phyloP scores from a whole-genome alignment of 805 yeast species.

The Candida odintsovae region DNA sequence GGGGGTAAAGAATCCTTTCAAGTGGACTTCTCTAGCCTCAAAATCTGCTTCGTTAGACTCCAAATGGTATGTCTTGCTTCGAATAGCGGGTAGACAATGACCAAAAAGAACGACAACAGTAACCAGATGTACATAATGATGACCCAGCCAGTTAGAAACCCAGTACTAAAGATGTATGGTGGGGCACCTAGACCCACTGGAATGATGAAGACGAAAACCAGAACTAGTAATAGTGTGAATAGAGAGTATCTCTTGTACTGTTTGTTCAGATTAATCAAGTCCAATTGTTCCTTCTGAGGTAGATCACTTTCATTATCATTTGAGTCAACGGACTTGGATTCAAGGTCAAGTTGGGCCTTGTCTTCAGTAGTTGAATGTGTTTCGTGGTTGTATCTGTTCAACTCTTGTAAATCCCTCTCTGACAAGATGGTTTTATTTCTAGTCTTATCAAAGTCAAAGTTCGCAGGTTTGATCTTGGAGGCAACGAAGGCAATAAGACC shows the following conservation, averaged over 20 bases:
- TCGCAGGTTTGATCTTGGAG: constrained; percentile 33
- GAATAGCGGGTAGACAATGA: constrained; percentile 26
- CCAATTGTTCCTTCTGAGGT: constrained; percentile 23
- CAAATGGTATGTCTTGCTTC: constrained; percentile 20
- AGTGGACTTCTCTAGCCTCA: neutral
- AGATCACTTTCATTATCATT: constrained; percentile 15
- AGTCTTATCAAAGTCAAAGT: constrained; percentile 31
- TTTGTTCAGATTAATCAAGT: constrained; percentile 21
- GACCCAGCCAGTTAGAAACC: constrained; percentile 28
- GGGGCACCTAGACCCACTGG: constrained; percentile 31
- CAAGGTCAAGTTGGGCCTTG: constrained; percentile 1
- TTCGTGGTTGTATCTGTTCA: neutral
- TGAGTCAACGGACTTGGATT: neutral
- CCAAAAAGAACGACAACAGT: constrained; percentile 27
- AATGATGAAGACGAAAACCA: constrained; percentile 25
- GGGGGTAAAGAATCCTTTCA: neutral
- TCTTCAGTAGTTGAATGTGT: neutral
- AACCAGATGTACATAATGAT: constrained; percentile 31
- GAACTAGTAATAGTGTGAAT: constrained; percentile 19
- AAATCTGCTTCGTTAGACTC: constrained; percentile 1
- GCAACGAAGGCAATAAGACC: constrained; percentile 28
- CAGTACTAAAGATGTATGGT: constrained; percentile 28
- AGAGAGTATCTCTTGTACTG: constrained; percentile 28
- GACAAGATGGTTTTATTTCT: constrained; percentile 29
- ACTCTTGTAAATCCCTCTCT: constrained; percentile 3